Base-by-base conservation (phyloP, 2,329 filamentous ascomycete species). In the Trichoderma pleuroti region DNA sequence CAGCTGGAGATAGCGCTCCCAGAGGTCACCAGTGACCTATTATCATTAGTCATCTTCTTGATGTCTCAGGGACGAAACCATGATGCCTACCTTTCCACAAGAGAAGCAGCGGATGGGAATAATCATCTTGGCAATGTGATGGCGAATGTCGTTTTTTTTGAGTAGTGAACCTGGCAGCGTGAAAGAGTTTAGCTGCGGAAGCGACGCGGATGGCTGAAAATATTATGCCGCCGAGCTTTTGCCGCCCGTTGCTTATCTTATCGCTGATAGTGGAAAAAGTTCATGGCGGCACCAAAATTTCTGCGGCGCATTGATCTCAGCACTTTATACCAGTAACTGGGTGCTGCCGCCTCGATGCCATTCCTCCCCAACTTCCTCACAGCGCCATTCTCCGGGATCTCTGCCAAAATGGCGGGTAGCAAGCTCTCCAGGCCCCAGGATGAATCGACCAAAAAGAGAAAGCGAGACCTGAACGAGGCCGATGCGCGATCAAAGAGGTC, bases 91-190 rank as follows among this genome's bases (percentile, higher is more conserved):
- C 93, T 99, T 99, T 82, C 96, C 96, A 82, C 96, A 99, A 71
- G 96, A 98, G 84, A 99, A 99, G 85, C 96, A 99, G 76, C 96
- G 93, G 75, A 99, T 93, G 3, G 96, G 96, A 76, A 99, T 98
- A 83, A 99, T 99, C 96, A 99, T 99, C 70, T 83, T 92, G 84
- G 75, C 73, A 62, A 42, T 61, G 73, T 18, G 57, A 68, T 59
- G 49, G 28, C 36, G 32, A 30, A 30, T 46, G 14, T 60, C 21
- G 26, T 59, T 60, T 60, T 60, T 52, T 60, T 60, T 52, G 28
- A 59, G n/a, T 46, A 39, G n/a, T 49, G 62, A 70, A 72, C 70
- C 70, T 69, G 71, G 71, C 75, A 75, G 76, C 75, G 52, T 39
- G 32, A 63, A 59, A 62, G 64, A 67, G 60, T 68, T 66, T 18